Evolutionary conservation across 768 basidiomycete genomes (phyloP), one percentile per base, ranked within the genome.

Genomic region (Phylloporus scabripes): DNA sequence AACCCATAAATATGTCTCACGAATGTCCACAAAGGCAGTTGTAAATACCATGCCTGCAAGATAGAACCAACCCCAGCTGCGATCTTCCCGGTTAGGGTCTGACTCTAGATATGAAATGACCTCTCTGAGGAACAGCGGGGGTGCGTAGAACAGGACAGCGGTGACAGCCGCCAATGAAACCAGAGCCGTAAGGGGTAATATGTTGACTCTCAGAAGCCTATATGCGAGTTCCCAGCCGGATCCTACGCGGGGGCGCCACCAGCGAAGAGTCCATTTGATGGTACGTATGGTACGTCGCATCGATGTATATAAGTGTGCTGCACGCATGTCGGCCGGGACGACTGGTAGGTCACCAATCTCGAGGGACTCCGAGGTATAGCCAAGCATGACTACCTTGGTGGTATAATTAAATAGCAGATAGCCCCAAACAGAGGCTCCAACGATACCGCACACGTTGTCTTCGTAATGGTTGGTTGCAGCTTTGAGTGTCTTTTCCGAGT

Each of bases 271-370:
- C 29, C 84, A 71, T 44, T 72, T 73, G 51, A 80, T 64, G 3
- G 69, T 69, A 18, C 73, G 76, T 63, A 83, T 71, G 1, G 78
- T 76, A 5, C 60, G 65, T 49, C 78, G 81, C 85, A 92, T 90
- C 20, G 58, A 60, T n/a, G 77, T 55, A 56, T 82, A 91, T 48
- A 87, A 78, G 57, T 66, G 64, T 5, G 81, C 74, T 0, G 78
- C 73, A 26, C 92, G 87, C 80, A 92, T 83, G 57, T 78, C 65
- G 0, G 74, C 79, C 1, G 87, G 80, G 8, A 93, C 77, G 46
- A 94, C 82, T 5, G 92, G 93, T 26, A 96, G 72, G 62, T 96
- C 92, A 51, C 83, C 90, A 18, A 92, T 89, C 56, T 95, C 88
- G 40, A 95, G 76, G 50, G 79, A 84, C 48, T 78, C 75, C 2